phyloP scores from a whole-genome alignment of 2,329 filamentous ascomycete species.

The Diaporthe sp. region DNA sequence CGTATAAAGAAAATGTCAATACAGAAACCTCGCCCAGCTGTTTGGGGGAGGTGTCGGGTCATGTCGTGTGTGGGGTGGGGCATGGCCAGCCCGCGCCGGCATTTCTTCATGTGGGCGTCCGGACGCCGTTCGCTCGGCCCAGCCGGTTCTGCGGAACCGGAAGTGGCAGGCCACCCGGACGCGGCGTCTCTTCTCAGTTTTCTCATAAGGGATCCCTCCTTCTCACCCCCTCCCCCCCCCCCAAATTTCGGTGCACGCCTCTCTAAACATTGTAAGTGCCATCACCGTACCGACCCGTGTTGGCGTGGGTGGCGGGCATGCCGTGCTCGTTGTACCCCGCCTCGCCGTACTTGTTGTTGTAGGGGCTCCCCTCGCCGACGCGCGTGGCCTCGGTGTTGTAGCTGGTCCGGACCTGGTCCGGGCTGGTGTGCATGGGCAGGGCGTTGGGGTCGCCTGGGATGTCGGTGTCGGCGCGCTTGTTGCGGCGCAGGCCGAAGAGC shows the following conservation, averaged over 20 bases:
- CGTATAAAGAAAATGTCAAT: background rate
- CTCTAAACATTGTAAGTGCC: slow-evolving; percentile 33
- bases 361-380: slow-evolving; percentile 38
- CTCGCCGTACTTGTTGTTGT: slow-evolving; percentile 48
- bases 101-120: background rate
- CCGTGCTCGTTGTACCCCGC: slow-evolving; percentile 43
- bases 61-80: background rate
- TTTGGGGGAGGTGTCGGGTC: background rate
- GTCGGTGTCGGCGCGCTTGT: slow-evolving; percentile 35
- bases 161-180: slow-evolving; percentile 1
- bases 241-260: no score
- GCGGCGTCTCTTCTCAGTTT: background rate
- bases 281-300: slow-evolving; percentile 25
- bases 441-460: slow-evolving; percentile 43
- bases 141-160: slow-evolving; percentile 21
- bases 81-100: slow-evolving; percentile 1
- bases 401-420: slow-evolving; percentile 47
- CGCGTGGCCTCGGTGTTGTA: slow-evolving; percentile 50
- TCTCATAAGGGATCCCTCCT: background rate
- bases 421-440: slow-evolving; percentile 48
- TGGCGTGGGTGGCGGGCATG: background rate
- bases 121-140: background rate
- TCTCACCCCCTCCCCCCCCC: no score
- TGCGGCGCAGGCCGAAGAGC: slow-evolving; percentile 46
- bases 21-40: background rate